Conservation (phyloP, 2,329 filamentous ascomycete species). For the Clarireedia sp. region DNA sequence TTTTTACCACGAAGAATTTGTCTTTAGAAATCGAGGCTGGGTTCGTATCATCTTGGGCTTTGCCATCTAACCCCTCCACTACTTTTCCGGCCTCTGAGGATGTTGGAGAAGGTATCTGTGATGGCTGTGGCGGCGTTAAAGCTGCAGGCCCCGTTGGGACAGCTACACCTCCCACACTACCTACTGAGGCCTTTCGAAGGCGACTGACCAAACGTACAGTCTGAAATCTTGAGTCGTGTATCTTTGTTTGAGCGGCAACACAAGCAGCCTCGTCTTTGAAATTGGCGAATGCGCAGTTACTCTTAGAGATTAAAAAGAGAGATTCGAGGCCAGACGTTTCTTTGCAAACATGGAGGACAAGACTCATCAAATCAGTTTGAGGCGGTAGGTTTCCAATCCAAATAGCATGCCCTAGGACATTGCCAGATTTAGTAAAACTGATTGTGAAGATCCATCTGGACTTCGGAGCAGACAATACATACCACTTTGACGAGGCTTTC, state of each 20-base stretch:
- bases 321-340: slow-evolving; percentile 72
- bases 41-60: slow-evolving; percentile 3
- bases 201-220: slow-evolving; percentile 80
- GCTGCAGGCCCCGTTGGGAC: slow-evolving; percentile 27
- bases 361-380: slow-evolving; percentile 67
- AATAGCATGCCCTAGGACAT: slow-evolving; percentile 68
- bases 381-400: slow-evolving; percentile 95
- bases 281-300: slow-evolving; percentile 95
- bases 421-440: not conserved
- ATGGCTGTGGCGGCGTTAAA: slow-evolving; percentile 18
- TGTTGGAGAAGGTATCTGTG: slow-evolving; percentile 20
- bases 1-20: slow-evolving; percentile 89
- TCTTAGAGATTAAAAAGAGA: slow-evolving; percentile 90
- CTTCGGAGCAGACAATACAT: slow-evolving; percentile 25
- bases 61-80: slow-evolving; percentile 9
- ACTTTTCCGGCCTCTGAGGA: slow-evolving; percentile 29
- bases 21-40: slow-evolving; percentile 40
- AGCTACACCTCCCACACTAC: slow-evolving; percentile 25
- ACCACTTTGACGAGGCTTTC: slow-evolving; percentile 56
- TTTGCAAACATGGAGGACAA: slow-evolving; percentile 88
- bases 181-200: slow-evolving; percentile 50
- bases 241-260: slow-evolving; percentile 65
- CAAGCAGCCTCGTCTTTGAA: slow-evolving; percentile 77
- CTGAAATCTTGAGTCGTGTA: slow-evolving; percentile 87
- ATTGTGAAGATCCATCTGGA: slow-evolving; percentile 1